These are phyloP conservation scores for Skeletonema costatum DNA, from an alignment of 108 stramenopile genomes.

Conservation along the genomic window DNA sequence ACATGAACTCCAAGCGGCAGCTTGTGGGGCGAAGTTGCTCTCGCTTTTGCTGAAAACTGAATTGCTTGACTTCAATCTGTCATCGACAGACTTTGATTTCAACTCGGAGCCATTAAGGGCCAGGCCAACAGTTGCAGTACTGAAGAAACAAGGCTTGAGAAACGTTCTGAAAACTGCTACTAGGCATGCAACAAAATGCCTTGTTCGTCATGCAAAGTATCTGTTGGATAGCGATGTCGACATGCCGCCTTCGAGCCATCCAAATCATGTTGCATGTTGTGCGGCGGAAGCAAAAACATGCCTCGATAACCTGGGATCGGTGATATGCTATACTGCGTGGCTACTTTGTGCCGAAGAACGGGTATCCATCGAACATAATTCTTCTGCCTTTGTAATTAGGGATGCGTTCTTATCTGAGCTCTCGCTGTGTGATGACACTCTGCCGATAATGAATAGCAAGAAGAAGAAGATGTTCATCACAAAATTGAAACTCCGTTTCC, in stretches of 20 bases:
- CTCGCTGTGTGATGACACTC: slow-evolving; percentile 5
- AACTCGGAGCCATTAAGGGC: slow-evolving; percentile 13
- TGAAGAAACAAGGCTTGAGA: slow-evolving; percentile 22
- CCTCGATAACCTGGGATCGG: slow-evolving; percentile 31
- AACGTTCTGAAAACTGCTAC: slow-evolving; percentile 29
- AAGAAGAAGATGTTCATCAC: slow-evolving; percentile 15
- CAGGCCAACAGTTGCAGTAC: slow-evolving; percentile 30
- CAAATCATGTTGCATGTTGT: slow-evolving; percentile 17
- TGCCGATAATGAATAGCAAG: slow-evolving; percentile 21
- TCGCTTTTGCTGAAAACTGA: slow-evolving; percentile 29
- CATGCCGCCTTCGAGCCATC: not conserved
- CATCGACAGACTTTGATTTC: not conserved
- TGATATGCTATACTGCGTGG: slow-evolving; percentile 33
- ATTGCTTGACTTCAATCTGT: slow-evolving; percentile 15
- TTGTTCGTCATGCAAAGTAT: slow-evolving; percentile 30
- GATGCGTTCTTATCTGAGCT: slow-evolving; percentile 34
- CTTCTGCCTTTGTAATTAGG: slow-evolving; percentile 21
- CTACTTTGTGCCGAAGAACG: slow-evolving; percentile 33
- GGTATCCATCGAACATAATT: slow-evolving; percentile 3
- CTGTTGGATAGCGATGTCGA: slow-evolving; percentile 20
- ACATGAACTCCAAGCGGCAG: slow-evolving; percentile 38
- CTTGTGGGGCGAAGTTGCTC: slow-evolving; percentile 42
- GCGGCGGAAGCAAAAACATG: slow-evolving; percentile 29
- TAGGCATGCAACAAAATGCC: slow-evolving; percentile 26
- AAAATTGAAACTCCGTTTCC: slow-evolving; percentile 16